Conservation (phyloP, 176 grass and related monocot genomes). For the Elaeis guineensis region DNA sequence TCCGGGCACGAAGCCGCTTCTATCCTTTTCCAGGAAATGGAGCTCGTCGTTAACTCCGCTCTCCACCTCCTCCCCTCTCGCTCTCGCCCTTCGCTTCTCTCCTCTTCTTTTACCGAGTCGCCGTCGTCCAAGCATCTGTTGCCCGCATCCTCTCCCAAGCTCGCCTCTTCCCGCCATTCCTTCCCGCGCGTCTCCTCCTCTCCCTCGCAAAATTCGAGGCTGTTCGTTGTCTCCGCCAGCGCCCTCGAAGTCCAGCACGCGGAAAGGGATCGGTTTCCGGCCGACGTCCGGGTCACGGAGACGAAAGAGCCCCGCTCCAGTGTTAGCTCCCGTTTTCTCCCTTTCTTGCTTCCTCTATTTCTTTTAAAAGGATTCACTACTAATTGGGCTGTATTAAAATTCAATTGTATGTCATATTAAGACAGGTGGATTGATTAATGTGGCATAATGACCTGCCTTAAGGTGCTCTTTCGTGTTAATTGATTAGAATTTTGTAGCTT, state of each 20-base stretch:
- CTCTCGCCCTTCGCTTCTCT: too few relatives aligned
- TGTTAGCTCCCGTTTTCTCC: neutral
- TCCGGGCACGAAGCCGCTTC: too few relatives aligned
- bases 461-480: too few relatives aligned
- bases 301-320: constrained; percentile 15
- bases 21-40: too few relatives aligned
- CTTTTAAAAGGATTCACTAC: neutral
- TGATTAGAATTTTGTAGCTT: too few relatives aligned
- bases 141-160: neutral
- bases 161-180: neutral
- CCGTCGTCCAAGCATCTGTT: neutral
- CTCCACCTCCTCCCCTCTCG: too few relatives aligned
- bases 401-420: too few relatives aligned
- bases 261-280: constrained; percentile 7
- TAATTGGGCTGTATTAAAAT: too few relatives aligned
- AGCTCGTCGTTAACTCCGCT: too few relatives aligned
- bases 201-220: neutral
- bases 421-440: too few relatives aligned
- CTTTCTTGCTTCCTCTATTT: neutral
- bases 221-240: neutral
- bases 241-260: neutral
- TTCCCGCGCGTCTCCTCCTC: neutral
- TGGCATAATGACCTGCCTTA: too few relatives aligned
- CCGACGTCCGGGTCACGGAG: constrained; percentile 17
- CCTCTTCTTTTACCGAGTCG: too few relatives aligned